Percentiles rank a stretch among this genome's conserved stretches.
Evolutionary conservation across 2,329 filamentous ascomycete species (phyloP).

Genomic region (Neonectria sp.): DNA sequence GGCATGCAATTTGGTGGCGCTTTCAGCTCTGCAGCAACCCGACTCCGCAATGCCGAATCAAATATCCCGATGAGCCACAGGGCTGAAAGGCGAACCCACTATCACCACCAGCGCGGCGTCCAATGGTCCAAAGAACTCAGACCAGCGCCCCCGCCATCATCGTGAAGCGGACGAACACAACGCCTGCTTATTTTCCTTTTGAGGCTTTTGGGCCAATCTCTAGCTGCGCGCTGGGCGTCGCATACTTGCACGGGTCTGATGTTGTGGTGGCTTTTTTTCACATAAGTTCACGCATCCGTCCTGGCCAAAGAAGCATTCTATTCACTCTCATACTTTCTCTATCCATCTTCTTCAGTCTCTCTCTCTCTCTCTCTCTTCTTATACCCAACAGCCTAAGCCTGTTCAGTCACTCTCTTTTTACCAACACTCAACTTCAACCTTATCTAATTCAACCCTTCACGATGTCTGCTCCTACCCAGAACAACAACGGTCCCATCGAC

Average conservation of each 20-base stretch:
- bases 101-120: not conserved
- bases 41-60: constrained; percentile 40
- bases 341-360: constrained; percentile 27
- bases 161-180: constrained; percentile 23
- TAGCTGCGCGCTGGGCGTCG: not conserved
- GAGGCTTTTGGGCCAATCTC: constrained; percentile 7
- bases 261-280: constrained; percentile 7
- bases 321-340: not conserved
- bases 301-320: not conserved
- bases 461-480: constrained; percentile 40
- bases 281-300: constrained; percentile 24
- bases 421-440: constrained; percentile 6
- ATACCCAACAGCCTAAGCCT: constrained; percentile 14
- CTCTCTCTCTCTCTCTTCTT: constrained; percentile 17
- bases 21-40: constrained; percentile 27
- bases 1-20: constrained; percentile 45
- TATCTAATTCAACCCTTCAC: constrained; percentile 9
- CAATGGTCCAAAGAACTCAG: not conserved
- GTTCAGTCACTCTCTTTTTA: constrained; percentile 22
- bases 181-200: constrained; percentile 23
- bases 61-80: constrained; percentile 33
- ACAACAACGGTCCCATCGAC: constrained; percentile 55
- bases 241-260: not conserved
- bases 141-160: not conserved
- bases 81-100: constrained; percentile 39